Evolutionary conservation across 371 early-diverging fungal species (phyloP).

Genomic region (Mucor sp.): DNA sequence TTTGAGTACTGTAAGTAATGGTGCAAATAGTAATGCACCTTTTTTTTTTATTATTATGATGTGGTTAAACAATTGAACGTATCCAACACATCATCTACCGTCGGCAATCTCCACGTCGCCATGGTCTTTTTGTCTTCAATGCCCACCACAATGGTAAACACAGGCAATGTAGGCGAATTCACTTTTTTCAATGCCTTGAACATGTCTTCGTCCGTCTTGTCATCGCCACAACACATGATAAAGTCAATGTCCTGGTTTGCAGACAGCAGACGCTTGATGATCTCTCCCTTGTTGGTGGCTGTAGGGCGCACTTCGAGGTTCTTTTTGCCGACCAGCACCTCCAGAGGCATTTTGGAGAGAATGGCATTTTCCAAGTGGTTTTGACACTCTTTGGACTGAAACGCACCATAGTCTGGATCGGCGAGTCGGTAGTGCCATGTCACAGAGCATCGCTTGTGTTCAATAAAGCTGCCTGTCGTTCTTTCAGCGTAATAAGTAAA

Average conservation of each 20-base stretch:
- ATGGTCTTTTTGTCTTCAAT: constrained; percentile 68
- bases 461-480: constrained; percentile 84
- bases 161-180: constrained; percentile 30
- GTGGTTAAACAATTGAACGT: background rate
- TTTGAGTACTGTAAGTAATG: too few relatives aligned
- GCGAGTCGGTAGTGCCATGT: constrained; percentile 94
- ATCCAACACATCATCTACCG: constrained; percentile 48
- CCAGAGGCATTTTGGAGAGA: constrained; percentile 89
- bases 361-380: constrained; percentile 88
- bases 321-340: constrained; percentile 95
- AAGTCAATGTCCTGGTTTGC: constrained; percentile 72
- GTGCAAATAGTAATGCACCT: too few relatives aligned
- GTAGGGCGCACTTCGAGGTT: constrained; percentile 91
- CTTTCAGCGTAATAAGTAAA: constrained; percentile 91
- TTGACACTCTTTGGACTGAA: constrained; percentile 92
- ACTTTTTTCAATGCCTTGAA: constrained; percentile 63
- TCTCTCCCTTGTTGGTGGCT: constrained; percentile 88
- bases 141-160: constrained; percentile 75
- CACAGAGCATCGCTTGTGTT: constrained; percentile 80
- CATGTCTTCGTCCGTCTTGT: constrained; percentile 96
- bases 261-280: constrained; percentile 79
- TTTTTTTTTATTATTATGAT: background rate
- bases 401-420: constrained; percentile 82
- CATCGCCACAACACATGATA: constrained; percentile 92
- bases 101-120: constrained; percentile 76